These are phyloP conservation scores for Caloboletus firmus DNA, from an alignment of 1,284 basidiomycete species.

Conservation along the genomic window DNA sequence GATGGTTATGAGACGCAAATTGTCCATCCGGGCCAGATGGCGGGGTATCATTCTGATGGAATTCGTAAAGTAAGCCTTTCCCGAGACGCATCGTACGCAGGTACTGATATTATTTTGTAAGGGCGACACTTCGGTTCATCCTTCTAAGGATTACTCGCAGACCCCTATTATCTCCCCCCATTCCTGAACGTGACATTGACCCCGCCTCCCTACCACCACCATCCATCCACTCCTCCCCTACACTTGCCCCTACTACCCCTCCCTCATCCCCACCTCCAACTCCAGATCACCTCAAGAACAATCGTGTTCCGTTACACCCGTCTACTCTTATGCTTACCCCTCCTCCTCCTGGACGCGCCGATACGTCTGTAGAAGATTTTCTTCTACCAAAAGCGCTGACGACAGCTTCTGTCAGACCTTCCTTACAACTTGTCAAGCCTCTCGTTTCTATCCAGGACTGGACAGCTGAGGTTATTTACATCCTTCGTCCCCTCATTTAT, in stretches of 20 bases:
- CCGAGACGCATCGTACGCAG: background rate
- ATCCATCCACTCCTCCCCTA: slow-evolving; percentile 54
- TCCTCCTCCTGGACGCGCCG: slow-evolving; percentile 50
- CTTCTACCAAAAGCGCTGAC: slow-evolving; percentile 76
- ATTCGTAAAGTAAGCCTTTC: slow-evolving; percentile 68
- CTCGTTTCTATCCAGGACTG: slow-evolving; percentile 67
- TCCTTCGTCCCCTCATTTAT: slow-evolving; percentile 70
- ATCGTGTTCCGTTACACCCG: slow-evolving; percentile 60
- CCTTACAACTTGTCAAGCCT: slow-evolving; percentile 59
- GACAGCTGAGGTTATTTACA: slow-evolving; percentile 66
- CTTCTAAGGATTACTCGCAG: slow-evolving; percentile 72
- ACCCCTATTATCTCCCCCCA: slow-evolving; percentile 71
- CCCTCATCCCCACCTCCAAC: slow-evolving; percentile 53
- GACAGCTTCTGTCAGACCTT: slow-evolving; percentile 66
- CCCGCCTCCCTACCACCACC: slow-evolving; percentile 62
- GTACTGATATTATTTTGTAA: slow-evolving; percentile 35
- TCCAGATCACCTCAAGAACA: slow-evolving; percentile 77
- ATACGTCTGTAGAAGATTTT: slow-evolving; percentile 68
- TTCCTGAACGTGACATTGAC: slow-evolving; percentile 86
- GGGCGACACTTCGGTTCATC: slow-evolving; percentile 69
- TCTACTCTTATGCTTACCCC: slow-evolving; percentile 56
- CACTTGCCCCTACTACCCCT: slow-evolving; percentile 56
- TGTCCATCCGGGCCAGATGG: slow-evolving; percentile 65
- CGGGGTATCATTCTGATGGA: slow-evolving; percentile 74
- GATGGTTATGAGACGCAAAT: slow-evolving; percentile 78